A percentile compares a stretch with the other conserved stretches of the same genome.
Conservation (phyloP, 495 filamentous ascomycete genomes). For the Penicillium steckii region DNA sequence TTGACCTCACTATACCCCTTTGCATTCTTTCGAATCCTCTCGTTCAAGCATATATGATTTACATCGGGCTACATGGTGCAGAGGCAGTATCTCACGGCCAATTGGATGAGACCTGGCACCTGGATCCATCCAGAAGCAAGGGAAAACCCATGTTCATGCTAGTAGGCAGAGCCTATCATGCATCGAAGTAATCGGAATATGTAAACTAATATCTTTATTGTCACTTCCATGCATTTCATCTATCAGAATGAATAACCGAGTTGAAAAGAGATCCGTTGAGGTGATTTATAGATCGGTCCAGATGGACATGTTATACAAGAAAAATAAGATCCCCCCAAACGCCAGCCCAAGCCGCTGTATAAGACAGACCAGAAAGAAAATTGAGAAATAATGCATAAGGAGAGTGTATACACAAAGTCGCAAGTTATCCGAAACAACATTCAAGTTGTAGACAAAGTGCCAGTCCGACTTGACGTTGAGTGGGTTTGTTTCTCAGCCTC, state of each 20-base stretch:
- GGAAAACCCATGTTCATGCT: no score
- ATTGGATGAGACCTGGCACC: no score
- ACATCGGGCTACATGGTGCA: no score
- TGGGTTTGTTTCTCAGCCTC: background rate
- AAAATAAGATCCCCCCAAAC: constrained; percentile 14
- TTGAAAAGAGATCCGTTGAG: background rate
- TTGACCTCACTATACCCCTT: no score
- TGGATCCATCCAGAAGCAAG: no score
- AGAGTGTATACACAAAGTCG: background rate
- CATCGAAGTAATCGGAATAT: no score
- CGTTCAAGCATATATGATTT: no score
- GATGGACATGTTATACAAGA: constrained; percentile 28
- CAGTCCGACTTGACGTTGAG: constrained; percentile 4
- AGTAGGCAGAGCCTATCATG: no score
- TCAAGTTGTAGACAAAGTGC: background rate
- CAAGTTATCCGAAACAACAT: background rate
- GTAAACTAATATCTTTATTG: no score
- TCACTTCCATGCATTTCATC: no score
- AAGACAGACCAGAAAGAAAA: constrained; percentile 13
- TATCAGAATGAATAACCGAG: background rate
- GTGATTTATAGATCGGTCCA: constrained; percentile 2
- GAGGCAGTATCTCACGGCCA: no score
- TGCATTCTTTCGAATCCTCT: no score
- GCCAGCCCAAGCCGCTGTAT: constrained; percentile 27
- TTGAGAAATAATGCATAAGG: constrained; percentile 1